phyloP scores from a whole-genome alignment of 805 yeast species.

The Kodamaea kakaduensis region DNA sequence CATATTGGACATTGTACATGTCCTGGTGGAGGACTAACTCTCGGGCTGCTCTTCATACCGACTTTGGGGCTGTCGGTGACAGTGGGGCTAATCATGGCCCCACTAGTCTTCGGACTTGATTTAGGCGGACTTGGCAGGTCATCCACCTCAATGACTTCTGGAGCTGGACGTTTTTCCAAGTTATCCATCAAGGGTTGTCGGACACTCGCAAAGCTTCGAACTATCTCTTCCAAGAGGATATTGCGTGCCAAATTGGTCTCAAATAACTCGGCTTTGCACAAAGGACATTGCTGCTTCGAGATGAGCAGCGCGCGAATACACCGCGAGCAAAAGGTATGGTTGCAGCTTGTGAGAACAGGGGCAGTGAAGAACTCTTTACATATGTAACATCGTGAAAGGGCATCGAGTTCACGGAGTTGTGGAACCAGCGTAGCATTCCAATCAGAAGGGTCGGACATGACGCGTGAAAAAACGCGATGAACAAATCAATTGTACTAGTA shows the following conservation, averaged over 20 bases:
- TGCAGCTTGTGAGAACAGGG: slow-evolving; percentile 81
- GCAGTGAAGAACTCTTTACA: slow-evolving; percentile 79
- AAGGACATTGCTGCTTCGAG: slow-evolving; percentile 64
- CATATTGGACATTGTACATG: slow-evolving; percentile 69
- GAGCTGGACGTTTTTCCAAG: slow-evolving; percentile 13
- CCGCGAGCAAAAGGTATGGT: slow-evolving; percentile 84
- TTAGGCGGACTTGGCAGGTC: slow-evolving; percentile 7
- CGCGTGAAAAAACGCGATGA: too few relatives aligned
- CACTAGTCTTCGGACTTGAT: not conserved
- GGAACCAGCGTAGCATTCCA: slow-evolving; percentile 59
- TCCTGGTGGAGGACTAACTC: slow-evolving; percentile 6
- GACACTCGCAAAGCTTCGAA: slow-evolving; percentile 45
- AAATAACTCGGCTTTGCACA: slow-evolving; percentile 66
- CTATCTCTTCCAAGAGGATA: slow-evolving; percentile 67
- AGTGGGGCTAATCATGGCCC: not conserved
- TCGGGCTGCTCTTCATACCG: too few relatives aligned
- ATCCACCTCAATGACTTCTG: slow-evolving; percentile 16
- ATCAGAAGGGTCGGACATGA: slow-evolving; percentile 66
- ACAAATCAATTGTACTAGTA: too few relatives aligned
- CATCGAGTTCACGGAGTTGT: slow-evolving; percentile 55
- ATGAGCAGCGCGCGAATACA: slow-evolving; percentile 74
- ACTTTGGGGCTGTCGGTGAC: too few relatives aligned
- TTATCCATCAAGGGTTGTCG: slow-evolving; percentile 36
- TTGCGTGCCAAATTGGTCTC: slow-evolving; percentile 69
- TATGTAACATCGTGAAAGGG: slow-evolving; percentile 74